Evolutionary conservation across 2,329 filamentous ascomycete species (phyloP), one percentile per base, ranked within the genome.

Genomic region (Cercospora sp.): DNA sequence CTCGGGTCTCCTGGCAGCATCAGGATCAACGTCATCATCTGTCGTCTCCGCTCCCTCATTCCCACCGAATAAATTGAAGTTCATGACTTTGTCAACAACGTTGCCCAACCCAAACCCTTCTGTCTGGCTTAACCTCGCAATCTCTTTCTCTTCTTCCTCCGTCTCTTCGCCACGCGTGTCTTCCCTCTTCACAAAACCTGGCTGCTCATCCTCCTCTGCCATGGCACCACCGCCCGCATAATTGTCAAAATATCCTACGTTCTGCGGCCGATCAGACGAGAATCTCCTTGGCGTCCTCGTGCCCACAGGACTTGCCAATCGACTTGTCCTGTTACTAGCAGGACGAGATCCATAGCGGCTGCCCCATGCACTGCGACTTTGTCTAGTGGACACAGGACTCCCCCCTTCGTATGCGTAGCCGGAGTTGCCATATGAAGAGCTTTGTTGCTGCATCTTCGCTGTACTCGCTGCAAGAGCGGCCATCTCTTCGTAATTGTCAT

Each of bases 21-120:
- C 10, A 5, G 26, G 7, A 12, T 58, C 68, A 13, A 34, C 74
- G 37, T 77, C 74, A 28, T 76, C 75, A 55, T 76, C 77, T 12
- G 73, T 79, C 49, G 76, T 78, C 45, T 81, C 81, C n/a, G 75
- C 78, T 37, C 85, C 83, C 9, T 86, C 84, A 1, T 85, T 82
- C 2, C 82, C 82, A n/a, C 62, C 62, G 71, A 88, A 88, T 49
- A 88, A 70, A 10, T 83, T 83, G 83, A 86, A 87, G 34, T 86
- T 85, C 66, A 89, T 85, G 40, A 89, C 73, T 26, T 82, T 79
- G 71, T 89, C 87, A 72, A 89, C 81, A 82, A 86, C 85, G 9
- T 81, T 79, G 0, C 87, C 87, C 4, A 89, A 76, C 0, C 86
- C 85, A 68, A 85, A 87, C 1, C 83, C 84, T n/a, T 73, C 81